These are phyloP conservation scores for Wallemia ichthyophaga DNA, from an alignment of 1,284 basidiomycete genomes.

Conservation along the genomic window DNA sequence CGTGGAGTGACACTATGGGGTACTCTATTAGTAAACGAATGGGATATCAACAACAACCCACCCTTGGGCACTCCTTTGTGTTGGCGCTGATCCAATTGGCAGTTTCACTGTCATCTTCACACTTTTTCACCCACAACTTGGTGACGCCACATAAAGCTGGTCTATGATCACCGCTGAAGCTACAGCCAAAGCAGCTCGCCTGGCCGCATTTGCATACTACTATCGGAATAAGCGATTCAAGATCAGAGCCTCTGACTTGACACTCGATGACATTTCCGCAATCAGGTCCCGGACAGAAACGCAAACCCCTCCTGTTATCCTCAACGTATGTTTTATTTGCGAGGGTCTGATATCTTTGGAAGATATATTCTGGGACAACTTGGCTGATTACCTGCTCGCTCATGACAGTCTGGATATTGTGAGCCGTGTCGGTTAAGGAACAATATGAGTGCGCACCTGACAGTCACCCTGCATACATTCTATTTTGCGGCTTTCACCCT, in stretches of 20 bases:
- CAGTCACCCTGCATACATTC: conserved; percentile 87
- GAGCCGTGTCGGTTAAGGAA: conserved; percentile 19
- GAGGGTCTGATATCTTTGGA: conserved; percentile 46
- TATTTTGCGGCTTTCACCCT: conserved; percentile 51
- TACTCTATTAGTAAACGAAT: background rate
- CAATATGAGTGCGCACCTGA: conserved; percentile 33
- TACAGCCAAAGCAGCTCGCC: conserved; percentile 73
- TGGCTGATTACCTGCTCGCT: conserved; percentile 13
- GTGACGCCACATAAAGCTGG: conserved; percentile 71
- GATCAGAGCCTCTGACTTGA: conserved; percentile 38
- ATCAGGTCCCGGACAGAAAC: conserved; percentile 55
- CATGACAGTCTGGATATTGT: conserved; percentile 13
- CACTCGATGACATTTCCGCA: conserved; percentile 54
- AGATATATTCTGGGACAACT: conserved; percentile 10
- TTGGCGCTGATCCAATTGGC: conserved; percentile 99
- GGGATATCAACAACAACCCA: too few relatives aligned
- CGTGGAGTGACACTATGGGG: conserved; percentile 52
- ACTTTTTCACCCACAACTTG: conserved; percentile 86
- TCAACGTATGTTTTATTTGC: conserved; percentile 71
- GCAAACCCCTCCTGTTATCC: conserved; percentile 40
- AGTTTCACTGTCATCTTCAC: conserved; percentile 87
- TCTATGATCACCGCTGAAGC: conserved; percentile 56
- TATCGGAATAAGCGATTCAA: conserved; percentile 56
- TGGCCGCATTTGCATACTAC: conserved; percentile 45
- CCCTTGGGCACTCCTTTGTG: conserved; percentile 81